Percentiles rank a stretch among this genome's conserved stretches.
These are phyloP conservation scores for Coemansia sp. DNA, from an alignment of 192 early-diverging fungal genomes.

Conservation along the genomic window DNA sequence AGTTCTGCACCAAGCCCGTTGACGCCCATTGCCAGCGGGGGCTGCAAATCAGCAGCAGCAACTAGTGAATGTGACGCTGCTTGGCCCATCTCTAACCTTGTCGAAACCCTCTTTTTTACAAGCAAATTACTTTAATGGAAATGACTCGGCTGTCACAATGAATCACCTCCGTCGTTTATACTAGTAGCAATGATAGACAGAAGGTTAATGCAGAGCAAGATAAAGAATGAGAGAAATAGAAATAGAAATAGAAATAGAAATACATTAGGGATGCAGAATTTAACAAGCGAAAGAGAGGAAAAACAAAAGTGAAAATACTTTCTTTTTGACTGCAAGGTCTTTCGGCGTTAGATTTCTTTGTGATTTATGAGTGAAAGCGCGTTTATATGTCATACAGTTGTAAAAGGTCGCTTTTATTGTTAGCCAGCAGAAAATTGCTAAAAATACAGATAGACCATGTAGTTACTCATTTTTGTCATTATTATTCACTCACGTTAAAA, in stretches of 20 bases:
- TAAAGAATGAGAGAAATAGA: no score
- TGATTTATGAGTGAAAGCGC: no score
- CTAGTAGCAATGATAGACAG: no score
- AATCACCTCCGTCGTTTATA: no score
- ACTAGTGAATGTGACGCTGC: slow-evolving; percentile 51
- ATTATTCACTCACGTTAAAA: no score
- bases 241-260: not conserved
- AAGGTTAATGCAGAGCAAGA: not conserved
- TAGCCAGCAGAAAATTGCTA: no score
- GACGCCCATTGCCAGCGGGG: slow-evolving; percentile 49
- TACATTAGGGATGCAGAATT: not conserved
- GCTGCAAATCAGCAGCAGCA: slow-evolving; percentile 50
- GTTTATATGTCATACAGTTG: no score
- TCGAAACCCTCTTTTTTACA: not conserved
- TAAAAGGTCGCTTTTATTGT: no score
- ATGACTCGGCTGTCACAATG: no score
- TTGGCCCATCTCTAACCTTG: slow-evolving; percentile 33
- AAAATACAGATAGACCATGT: no score
- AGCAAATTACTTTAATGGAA: not conserved
- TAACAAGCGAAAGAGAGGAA: not conserved
- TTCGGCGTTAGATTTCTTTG: no score
- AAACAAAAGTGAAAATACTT: not conserved
- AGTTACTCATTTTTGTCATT: no score
- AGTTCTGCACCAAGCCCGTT: slow-evolving; percentile 46
- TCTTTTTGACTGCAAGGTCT: not conserved